Evolutionary conservation across 805 yeast species (phyloP).

Genomic region (Starmerella stigmatis): DNA sequence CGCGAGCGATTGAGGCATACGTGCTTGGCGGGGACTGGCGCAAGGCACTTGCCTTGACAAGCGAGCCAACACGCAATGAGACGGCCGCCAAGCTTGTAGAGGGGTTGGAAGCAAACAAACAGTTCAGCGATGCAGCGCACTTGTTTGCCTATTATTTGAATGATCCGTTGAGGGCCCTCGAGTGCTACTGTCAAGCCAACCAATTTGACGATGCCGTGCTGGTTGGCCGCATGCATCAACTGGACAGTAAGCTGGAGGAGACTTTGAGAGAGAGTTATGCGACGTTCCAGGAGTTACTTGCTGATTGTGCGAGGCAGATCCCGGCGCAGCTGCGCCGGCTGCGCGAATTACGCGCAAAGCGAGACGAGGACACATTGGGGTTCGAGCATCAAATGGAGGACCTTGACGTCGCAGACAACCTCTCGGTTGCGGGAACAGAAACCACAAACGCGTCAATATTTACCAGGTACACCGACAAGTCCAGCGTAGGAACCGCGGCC

Average conservation of each 20-base stretch:
- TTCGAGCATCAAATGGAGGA: slow-evolving; percentile 51
- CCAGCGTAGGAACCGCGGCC: slow-evolving; percentile 83
- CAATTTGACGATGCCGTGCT: slow-evolving; percentile 67
- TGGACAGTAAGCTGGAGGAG: slow-evolving; percentile 43
- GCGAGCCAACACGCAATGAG: slow-evolving; percentile 19
- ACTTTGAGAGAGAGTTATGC: slow-evolving; percentile 84
- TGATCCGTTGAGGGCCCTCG: slow-evolving; percentile 52
- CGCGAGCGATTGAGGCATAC: slow-evolving; percentile 60
- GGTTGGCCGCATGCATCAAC: slow-evolving; percentile 35
- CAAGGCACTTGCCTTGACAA: slow-evolving; percentile 54
- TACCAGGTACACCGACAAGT: slow-evolving; percentile 90
- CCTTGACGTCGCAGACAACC: slow-evolving; percentile 73
- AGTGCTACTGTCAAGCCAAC: slow-evolving; percentile 62
- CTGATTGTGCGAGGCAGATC: slow-evolving; percentile 86
- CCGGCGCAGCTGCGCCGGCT: slow-evolving; percentile 73
- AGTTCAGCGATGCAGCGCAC: slow-evolving; percentile 70
- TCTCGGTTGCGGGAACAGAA: slow-evolving; percentile 89
- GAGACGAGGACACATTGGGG: slow-evolving; percentile 71
- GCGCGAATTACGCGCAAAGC: slow-evolving; percentile 75
- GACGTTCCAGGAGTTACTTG: slow-evolving; percentile 69
- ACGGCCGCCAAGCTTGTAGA: slow-evolving; percentile 52
- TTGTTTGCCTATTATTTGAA: slow-evolving; percentile 54
- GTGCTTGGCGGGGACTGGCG: slow-evolving; percentile 68
- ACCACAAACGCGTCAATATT: slow-evolving; percentile 87
- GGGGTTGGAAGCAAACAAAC: slow-evolving; percentile 46